phyloP scores from a whole-genome alignment of 1,284 basidiomycete genomes.

The Apiotrichum gracile region DNA sequence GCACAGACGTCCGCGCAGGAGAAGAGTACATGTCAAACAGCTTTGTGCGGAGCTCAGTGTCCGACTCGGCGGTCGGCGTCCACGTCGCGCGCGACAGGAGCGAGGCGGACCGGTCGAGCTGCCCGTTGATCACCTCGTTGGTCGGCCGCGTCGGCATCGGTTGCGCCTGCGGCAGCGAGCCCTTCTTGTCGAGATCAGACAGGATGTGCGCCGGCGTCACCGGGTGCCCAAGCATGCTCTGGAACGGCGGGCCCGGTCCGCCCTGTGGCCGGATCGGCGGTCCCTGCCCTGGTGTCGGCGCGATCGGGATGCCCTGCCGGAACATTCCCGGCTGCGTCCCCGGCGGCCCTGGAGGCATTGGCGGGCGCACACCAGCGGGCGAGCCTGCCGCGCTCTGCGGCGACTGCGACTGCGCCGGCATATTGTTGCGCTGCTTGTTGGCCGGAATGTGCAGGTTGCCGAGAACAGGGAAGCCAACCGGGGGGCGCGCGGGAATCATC shows the following conservation, averaged over 20 bases:
- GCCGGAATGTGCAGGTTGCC: conserved; percentile 37
- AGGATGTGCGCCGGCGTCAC: conserved; percentile 16
- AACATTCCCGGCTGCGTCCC: conserved; percentile 22
- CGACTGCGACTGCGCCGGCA: conserved; percentile 10
- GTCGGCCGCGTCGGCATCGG: conserved; percentile 10
- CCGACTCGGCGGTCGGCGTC: conserved; percentile 27
- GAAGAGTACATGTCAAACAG: conserved; percentile 14
- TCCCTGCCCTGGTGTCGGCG: conserved; percentile 3
- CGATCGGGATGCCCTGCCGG: conserved; percentile 32
- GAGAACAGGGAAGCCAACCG: conserved; percentile 12
- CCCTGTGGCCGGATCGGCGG: not conserved
- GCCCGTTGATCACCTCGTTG: conserved; percentile 7
- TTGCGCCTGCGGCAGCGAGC: conserved; percentile 12
- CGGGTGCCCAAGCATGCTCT: conserved; percentile 8
- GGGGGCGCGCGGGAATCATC: conserved; percentile 14
- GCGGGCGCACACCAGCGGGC: not conserved
- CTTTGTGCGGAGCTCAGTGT: conserved; percentile 25
- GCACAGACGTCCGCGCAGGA: conserved; percentile 12
- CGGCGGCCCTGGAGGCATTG: not conserved
- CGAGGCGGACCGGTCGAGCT: conserved; percentile 22
- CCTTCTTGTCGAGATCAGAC: conserved; percentile 14
- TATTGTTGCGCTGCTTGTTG: conserved; percentile 27
- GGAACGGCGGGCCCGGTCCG: not conserved
- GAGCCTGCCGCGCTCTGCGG: conserved; percentile 4
- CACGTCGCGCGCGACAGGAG: conserved; percentile 24